Conservation (phyloP, 2,329 filamentous ascomycete genomes). For the Aspergillus eucalypticola region DNA sequence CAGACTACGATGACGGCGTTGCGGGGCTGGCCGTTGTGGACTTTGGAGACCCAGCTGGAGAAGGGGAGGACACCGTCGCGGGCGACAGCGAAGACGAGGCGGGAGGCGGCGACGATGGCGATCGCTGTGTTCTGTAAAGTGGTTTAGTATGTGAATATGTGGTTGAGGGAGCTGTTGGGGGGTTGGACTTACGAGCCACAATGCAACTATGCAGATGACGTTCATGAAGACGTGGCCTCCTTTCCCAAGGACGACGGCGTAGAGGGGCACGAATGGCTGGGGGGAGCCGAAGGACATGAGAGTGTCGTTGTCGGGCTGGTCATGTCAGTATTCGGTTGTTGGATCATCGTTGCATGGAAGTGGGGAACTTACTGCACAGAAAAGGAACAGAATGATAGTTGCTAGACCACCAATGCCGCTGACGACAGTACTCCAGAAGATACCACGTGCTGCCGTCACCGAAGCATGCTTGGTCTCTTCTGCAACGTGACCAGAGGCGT, state of each 20-base stretch:
- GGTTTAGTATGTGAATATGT: neutral
- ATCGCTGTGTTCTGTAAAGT: conserved; percentile 57
- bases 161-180: neutral
- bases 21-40: conserved; percentile 58
- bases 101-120: conserved; percentile 59
- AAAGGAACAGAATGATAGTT: conserved; percentile 60
- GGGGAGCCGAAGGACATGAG: conserved; percentile 57
- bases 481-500: conserved; percentile 62
- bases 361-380: conserved; percentile 51
- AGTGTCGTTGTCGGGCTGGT: conserved; percentile 50
- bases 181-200: conserved; percentile 50
- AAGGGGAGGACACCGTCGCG: conserved; percentile 62
- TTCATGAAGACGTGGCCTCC: conserved; percentile 64
- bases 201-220: conserved; percentile 54
- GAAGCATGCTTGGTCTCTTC: conserved; percentile 61
- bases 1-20: conserved; percentile 63
- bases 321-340: conserved; percentile 2
- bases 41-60: conserved; percentile 58
- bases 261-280: conserved; percentile 61
- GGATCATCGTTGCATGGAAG: neutral
- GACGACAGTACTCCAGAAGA: conserved; percentile 61
- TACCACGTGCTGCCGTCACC: conserved; percentile 56
- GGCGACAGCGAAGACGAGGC: conserved; percentile 64
- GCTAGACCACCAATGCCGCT: conserved; percentile 58
- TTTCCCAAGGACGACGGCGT: conserved; percentile 57